Evolutionary conservation across 352 stramenopile genomes (phyloP).

Genomic region (Globisporangium takayamanum): DNA sequence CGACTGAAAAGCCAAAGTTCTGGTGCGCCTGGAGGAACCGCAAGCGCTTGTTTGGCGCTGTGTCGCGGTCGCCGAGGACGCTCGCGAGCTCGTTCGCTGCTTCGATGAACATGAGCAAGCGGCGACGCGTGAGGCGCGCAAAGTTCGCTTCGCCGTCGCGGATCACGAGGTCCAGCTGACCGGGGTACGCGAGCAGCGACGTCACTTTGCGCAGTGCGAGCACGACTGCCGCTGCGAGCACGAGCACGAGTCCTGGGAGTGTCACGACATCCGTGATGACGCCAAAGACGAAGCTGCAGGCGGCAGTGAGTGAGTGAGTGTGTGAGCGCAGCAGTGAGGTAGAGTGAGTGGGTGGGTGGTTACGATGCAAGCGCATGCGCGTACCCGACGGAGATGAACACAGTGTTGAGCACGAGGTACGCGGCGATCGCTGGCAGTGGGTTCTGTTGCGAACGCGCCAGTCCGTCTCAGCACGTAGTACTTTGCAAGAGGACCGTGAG

Average conservation of each 20-base stretch:
- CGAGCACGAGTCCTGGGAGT: slow-evolving; percentile 40
- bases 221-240: slow-evolving; percentile 28
- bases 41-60: slow-evolving; percentile 18
- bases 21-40: slow-evolving; percentile 59
- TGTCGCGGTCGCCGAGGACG: slow-evolving; percentile 25
- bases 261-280: slow-evolving; percentile 45
- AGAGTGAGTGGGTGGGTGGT: neutral
- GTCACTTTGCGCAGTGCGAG: slow-evolving; percentile 39
- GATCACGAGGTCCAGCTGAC: slow-evolving; percentile 70
- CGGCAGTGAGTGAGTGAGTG: neutral
- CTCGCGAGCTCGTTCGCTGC: slow-evolving; percentile 41
- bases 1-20: slow-evolving; percentile 59
- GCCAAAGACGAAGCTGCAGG: slow-evolving; percentile 35
- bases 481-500: neutral
- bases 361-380: neutral
- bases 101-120: slow-evolving; percentile 64
- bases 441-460: slow-evolving; percentile 26
- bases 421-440: slow-evolving; percentile 40
- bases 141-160: slow-evolving; percentile 78
- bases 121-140: slow-evolving; percentile 56
- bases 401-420: slow-evolving; percentile 46
- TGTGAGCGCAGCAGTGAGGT: neutral
- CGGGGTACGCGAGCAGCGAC: slow-evolving; percentile 61
- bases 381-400: slow-evolving; percentile 55
- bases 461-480: neutral